Base-by-base conservation (phyloP, 2,329 filamentous ascomycete genomes). In the Chrysoporthe austroafricana region DNA sequence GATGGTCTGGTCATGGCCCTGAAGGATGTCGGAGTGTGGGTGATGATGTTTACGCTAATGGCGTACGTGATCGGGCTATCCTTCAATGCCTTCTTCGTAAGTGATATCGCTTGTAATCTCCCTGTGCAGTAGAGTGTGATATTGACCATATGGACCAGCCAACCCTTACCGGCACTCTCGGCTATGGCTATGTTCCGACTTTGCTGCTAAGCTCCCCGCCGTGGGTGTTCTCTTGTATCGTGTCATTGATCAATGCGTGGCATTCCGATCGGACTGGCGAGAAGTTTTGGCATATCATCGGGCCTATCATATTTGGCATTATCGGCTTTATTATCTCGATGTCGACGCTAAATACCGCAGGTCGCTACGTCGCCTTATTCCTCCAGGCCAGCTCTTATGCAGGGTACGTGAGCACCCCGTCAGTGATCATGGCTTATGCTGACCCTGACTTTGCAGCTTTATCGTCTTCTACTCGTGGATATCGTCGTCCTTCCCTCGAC, bases 21-120 rank as follows among this genome's bases (percentile, higher is more conserved):
- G 62, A 87, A 85, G 75, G 88, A 90, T 70, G 18, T 78, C 70
- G 90, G 89, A 79, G 86, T 89, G 70, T 90, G 88, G 73, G 73
- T 90, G 69, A 85, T 90, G 84, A 88, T 88, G 82, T 66, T 89
- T 7, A 86, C 86, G 1, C 85, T 89, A 67, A 86, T 85, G 3
- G 85, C 86, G 3, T 89, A 89, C 69, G 86, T 89, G 8, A 81
- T 88, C 6, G 86, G 87, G 2, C 75, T 82, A 50, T 85, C 85
- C 0, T 88, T 87, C 75, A 87, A 87, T 70, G 85, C 84, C 52
- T 89, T 87, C 75, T 88, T 88, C 76, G 79, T 81, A 73, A 74
- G 78, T 78, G 36, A 6, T 13, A 0, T 26, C 13, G 3, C 1
- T 64, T 36, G 21, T 36, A 7, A 2, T 32, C 3, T 3, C 26